Percentiles rank a stretch among this genome's conserved stretches.
Conservation (phyloP, 208 protist genomes). For the Balamuthia mandrillaris region DNA sequence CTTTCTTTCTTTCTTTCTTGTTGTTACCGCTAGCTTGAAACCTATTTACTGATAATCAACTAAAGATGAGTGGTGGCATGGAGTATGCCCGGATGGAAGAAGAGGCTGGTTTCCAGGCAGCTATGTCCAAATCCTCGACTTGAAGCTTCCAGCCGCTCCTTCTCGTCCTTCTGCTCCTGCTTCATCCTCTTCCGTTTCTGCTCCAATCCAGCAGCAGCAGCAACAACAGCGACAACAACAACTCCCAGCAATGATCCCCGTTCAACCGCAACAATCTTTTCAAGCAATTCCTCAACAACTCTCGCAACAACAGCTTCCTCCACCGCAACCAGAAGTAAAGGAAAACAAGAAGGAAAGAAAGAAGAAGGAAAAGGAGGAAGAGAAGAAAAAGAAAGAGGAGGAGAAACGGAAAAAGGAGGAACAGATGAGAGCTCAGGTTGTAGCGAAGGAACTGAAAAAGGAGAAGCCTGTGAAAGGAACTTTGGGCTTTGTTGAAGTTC, state of each 20-base stretch:
- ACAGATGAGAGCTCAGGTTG: not conserved
- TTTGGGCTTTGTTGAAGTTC: constrained; percentile 3
- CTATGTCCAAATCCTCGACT: not conserved
- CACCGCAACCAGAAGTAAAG: not conserved
- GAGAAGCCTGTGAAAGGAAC: constrained; percentile 24
- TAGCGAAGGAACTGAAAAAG: not conserved
- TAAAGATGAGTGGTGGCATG: constrained; percentile 15
- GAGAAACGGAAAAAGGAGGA: constrained; percentile 21
- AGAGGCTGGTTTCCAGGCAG: not conserved
- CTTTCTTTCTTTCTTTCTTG: no score
- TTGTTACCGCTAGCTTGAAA: no score
- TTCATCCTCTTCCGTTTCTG: not conserved
- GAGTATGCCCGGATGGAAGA: not conserved
- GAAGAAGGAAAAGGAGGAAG: not conserved
- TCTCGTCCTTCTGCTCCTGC: not conserved
- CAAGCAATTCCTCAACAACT: no score
- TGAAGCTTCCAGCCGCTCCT: not conserved
- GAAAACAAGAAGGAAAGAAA: not conserved
- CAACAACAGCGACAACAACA: no score
- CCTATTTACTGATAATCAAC: no score
- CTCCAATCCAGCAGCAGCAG: no score
- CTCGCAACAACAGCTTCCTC: no score
- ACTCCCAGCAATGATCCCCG: not conserved
- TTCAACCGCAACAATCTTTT: not conserved
- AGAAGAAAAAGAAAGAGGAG: constrained; percentile 23